phyloP scores from a whole-genome alignment of 768 basidiomycete species.

The Boletus vermiculosoides region DNA sequence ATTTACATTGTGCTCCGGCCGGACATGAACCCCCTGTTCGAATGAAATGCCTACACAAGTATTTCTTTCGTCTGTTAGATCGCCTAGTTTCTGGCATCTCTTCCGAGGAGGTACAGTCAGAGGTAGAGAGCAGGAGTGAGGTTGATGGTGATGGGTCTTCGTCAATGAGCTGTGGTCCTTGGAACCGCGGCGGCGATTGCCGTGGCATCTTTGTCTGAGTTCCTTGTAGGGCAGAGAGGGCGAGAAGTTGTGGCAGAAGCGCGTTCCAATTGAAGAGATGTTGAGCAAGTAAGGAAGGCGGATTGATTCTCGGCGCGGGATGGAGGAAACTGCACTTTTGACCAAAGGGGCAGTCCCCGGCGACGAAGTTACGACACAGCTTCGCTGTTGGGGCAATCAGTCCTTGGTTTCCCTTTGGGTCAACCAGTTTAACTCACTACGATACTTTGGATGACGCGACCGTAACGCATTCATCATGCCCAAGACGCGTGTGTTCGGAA shows the following conservation, averaged over 20 bases:
- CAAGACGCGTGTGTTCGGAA: slow-evolving; percentile 6
- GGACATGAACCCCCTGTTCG: slow-evolving; percentile 45
- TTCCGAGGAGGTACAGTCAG: slow-evolving; percentile 20
- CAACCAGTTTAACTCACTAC: slow-evolving; percentile 27
- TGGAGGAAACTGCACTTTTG: slow-evolving; percentile 40
- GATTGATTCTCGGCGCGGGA: slow-evolving; percentile 15
- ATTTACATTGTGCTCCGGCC: slow-evolving; percentile 39
- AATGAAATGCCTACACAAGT: slow-evolving; percentile 42
- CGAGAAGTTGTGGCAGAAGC: slow-evolving; percentile 15
- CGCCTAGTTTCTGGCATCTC: background rate
- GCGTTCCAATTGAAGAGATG: slow-evolving; percentile 18
- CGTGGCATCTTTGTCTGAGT: background rate
- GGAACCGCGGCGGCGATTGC: slow-evolving; percentile 6
- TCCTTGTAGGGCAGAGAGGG: slow-evolving; percentile 8
- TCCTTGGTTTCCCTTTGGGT: background rate
- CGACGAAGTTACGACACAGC: slow-evolving; percentile 37
- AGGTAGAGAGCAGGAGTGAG: slow-evolving; percentile 25
- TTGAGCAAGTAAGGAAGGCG: slow-evolving; percentile 17
- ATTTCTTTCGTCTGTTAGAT: slow-evolving; percentile 28
- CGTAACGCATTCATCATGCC: slow-evolving; percentile 8
- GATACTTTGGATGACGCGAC: slow-evolving; percentile 27
- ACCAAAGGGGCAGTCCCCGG: slow-evolving; percentile 39
- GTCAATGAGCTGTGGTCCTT: slow-evolving; percentile 13
- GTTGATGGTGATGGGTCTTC: slow-evolving; percentile 19
- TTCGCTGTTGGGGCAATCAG: slow-evolving; percentile 29